A percentile compares a stretch with the other conserved stretches of the same genome.
Evolutionary conservation across 192 early-diverging fungal species (phyloP).

Genomic region (Backusella tarrabulga): DNA sequence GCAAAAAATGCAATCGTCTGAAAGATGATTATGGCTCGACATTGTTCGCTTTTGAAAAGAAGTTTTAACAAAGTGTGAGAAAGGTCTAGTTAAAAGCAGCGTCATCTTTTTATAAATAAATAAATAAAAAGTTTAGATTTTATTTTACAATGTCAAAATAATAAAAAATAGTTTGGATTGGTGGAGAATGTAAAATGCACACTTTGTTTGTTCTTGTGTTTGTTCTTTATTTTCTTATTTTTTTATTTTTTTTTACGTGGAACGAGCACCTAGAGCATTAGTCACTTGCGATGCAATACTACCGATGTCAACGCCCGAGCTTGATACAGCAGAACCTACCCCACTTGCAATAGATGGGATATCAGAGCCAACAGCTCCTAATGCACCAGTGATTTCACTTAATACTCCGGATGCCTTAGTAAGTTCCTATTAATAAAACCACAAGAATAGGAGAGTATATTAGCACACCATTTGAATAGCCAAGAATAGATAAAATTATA

Average conservation of each 20-base stretch:
- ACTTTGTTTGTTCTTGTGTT: neutral
- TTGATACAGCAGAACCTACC: neutral
- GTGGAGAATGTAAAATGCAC: neutral
- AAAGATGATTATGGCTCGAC: slow-evolving; percentile 34
- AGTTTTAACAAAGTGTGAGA: slow-evolving; percentile 5
- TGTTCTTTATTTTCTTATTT: neutral
- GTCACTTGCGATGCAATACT: neutral
- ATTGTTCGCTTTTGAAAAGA: slow-evolving; percentile 3
- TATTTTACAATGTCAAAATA: neutral
- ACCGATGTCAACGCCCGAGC: neutral
- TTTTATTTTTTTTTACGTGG: neutral
- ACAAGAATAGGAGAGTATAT: neutral
- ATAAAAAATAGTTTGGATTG: neutral
- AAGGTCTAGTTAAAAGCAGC: neutral
- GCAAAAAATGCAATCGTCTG: slow-evolving; percentile 82
- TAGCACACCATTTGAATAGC: neutral
- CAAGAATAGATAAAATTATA: neutral
- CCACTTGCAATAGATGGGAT: neutral
- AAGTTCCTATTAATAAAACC: neutral
- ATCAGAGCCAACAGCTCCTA: neutral
- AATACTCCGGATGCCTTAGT: neutral
- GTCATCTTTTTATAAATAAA: slow-evolving; percentile 5
- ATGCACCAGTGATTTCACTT: neutral
- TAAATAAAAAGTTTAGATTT: neutral
- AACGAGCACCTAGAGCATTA: neutral